Evolutionary conservation across 2,329 filamentous ascomycete species (phyloP).

Genomic region (Leptographium procerum): DNA sequence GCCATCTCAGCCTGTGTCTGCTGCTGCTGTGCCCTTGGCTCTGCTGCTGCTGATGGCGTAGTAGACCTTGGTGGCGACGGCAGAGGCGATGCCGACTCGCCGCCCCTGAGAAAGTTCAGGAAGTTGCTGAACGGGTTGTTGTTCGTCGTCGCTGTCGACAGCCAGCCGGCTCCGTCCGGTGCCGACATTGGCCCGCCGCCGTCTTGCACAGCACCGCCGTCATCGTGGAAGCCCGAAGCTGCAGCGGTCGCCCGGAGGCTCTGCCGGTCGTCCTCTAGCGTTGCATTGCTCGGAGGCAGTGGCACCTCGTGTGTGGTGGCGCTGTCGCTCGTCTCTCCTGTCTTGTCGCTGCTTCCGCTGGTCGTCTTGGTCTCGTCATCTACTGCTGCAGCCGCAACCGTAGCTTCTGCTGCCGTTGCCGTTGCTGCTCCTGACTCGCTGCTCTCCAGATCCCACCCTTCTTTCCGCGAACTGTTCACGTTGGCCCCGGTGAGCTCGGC

Average conservation of each 20-base stretch:
- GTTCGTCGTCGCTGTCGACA: constrained; percentile 23
- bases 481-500: constrained; percentile 76
- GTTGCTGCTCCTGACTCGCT: too few relatives aligned
- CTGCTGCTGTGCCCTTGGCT: background rate
- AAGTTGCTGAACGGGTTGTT: constrained; percentile 53
- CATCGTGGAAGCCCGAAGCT: constrained; percentile 11
- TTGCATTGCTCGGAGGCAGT: constrained; percentile 55
- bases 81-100: constrained; percentile 36
- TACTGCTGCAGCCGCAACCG: too few relatives aligned
- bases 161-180: constrained; percentile 14
- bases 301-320: constrained; percentile 48
- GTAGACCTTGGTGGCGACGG: constrained; percentile 16
- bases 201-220: constrained; percentile 10
- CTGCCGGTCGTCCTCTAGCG: constrained; percentile 53
- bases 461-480: constrained; percentile 33
- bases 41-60: background rate
- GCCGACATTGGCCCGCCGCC: background rate
- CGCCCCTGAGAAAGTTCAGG: constrained; percentile 44
- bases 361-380: background rate
- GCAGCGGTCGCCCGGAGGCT: constrained; percentile 38
- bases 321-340: constrained; percentile 19
- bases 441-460: constrained; percentile 29
- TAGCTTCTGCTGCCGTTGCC: too few relatives aligned
- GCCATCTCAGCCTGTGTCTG: background rate
- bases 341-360: constrained; percentile 8